A percentile compares a stretch with the other conserved stretches of the same genome.
phyloP scores from a whole-genome alignment of 1,284 basidiomycete genomes.

The Ceratobasidium sp. region DNA sequence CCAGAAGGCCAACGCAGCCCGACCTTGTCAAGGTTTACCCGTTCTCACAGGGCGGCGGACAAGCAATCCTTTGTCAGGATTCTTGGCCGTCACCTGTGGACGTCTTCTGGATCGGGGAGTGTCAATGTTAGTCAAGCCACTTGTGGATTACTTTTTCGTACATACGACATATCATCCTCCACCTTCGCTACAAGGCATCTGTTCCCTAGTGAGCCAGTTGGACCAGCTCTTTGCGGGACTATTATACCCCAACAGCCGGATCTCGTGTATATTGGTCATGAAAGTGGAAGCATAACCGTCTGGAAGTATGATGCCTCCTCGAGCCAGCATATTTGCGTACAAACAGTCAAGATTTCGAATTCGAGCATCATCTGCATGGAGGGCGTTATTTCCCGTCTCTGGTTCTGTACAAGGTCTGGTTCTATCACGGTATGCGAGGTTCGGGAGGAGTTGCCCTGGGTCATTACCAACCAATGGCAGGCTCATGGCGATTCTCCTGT shows the following conservation, averaged over 20 bases:
- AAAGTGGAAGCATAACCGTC: slow-evolving; percentile 86
- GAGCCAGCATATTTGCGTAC: slow-evolving; percentile 64
- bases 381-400: slow-evolving; percentile 82
- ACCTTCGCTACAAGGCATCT: slow-evolving; percentile 31
- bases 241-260: slow-evolving; percentile 75
- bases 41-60: slow-evolving; percentile 70
- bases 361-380: slow-evolving; percentile 83
- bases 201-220: slow-evolving; percentile 61
- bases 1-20: slow-evolving; percentile 57
- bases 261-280: slow-evolving; percentile 89
- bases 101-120: slow-evolving; percentile 54
- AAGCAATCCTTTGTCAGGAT: slow-evolving; percentile 82
- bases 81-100: slow-evolving; percentile 83
- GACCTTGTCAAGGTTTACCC: slow-evolving; percentile 64
- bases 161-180: slow-evolving; percentile 74
- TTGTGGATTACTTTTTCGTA: slow-evolving; percentile 75
- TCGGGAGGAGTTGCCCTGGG: slow-evolving; percentile 71
- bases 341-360: slow-evolving; percentile 79
- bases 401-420: slow-evolving; percentile 87
- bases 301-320: slow-evolving; percentile 61
- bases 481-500: slow-evolving; percentile 87
- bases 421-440: slow-evolving; percentile 87
- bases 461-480: slow-evolving; percentile 88
- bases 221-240: slow-evolving; percentile 84
- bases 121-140: slow-evolving; percentile 54